Conservation (phyloP, 2,329 filamentous ascomycete species). For the Alternaria novae-zelandiae region DNA sequence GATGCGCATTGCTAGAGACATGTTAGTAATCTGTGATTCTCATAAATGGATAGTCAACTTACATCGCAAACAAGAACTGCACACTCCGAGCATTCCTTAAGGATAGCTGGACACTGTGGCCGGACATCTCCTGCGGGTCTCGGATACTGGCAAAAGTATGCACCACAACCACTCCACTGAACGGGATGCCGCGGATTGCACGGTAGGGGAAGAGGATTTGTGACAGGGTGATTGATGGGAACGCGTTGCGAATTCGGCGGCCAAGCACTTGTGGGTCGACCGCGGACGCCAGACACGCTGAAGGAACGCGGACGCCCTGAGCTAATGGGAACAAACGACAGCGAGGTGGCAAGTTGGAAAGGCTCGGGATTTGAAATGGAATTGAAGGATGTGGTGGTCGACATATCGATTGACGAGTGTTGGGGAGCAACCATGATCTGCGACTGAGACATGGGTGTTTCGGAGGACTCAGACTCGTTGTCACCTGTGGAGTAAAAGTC, state of each 20-base stretch:
- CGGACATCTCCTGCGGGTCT: conserved; percentile 48
- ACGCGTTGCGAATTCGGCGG: conserved; percentile 30
- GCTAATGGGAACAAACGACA: conserved; percentile 42
- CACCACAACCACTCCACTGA: conserved; percentile 53
- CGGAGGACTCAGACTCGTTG: conserved; percentile 36
- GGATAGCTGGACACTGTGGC: conserved; percentile 42
- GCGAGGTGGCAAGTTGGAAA: conserved; percentile 27
- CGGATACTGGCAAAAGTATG: conserved; percentile 51
- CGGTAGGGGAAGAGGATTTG: conserved; percentile 46
- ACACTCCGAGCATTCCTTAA: conserved; percentile 50
- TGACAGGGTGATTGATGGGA: conserved; percentile 34
- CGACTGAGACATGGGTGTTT: conserved; percentile 44
- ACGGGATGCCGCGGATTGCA: conserved; percentile 51
- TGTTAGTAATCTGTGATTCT: conserved; percentile 9
- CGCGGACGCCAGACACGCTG: conserved; percentile 46
- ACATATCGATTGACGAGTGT: conserved; percentile 37
- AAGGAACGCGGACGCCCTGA: conserved; percentile 47
- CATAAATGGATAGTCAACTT: conserved; percentile 16
- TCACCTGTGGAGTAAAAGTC: conserved; percentile 31
- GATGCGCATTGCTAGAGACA: conserved; percentile 36
- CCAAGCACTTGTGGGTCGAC: conserved; percentile 39
- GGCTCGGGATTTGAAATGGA: conserved; percentile 33
- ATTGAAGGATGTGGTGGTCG: conserved; percentile 34
- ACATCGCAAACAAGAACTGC: conserved; percentile 51
- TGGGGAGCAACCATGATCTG: conserved; percentile 40